Evolutionary conservation across 345 rosid species (phyloP), one percentile per base, ranked within the genome.

Genomic region (Eucalyptus albens): DNA sequence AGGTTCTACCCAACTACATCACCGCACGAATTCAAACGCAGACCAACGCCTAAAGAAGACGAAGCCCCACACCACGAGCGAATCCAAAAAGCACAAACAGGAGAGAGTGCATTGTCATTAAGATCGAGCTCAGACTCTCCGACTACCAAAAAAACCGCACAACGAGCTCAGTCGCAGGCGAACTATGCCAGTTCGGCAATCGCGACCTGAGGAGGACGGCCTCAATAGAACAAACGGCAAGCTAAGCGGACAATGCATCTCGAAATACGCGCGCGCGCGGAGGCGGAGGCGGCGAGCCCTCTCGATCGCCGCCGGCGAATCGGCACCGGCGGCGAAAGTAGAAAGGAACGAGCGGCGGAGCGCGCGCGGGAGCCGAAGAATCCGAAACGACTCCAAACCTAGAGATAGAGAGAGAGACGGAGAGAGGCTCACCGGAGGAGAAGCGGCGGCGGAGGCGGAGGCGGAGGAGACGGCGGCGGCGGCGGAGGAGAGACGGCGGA

Each of bases 371-470:
- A 77, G 83, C 83, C 11, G 27, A 77, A 77, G 83, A 37, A 37
- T 77, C 47, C 45, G 5, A 37, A 72, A 21, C 15, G 6, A 6
- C 15, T 21, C 47, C 47, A 77, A 37, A 45, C 33, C 42, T 59
- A 53, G 59, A 53, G 59, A 53, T 19, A 53, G 59, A 53, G 59
- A n/a, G 53, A 44, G 53, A 88, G 83, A 21, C 37, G 89, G 26
- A 53, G 59, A 53, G 44, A 37, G 40, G 81, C 93, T 93, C 87
- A 96, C 98, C 96, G 91, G 96, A 87, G 91, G 95, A 89, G 89
- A 91, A 72, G 60, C 88, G 86, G 45, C 90, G 45, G 22, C 86
- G 90, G 37, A 4, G 90, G 90, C 92, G 92, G 92, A 37, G 50
- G 88, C 69, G 89, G 92, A 91, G 97, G 95, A 87, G 21, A 9